Evolutionary conservation across 2,329 filamentous ascomycete genomes (phyloP), one percentile per base, ranked within the genome.

Genomic region (Aspergillus japonicus): DNA sequence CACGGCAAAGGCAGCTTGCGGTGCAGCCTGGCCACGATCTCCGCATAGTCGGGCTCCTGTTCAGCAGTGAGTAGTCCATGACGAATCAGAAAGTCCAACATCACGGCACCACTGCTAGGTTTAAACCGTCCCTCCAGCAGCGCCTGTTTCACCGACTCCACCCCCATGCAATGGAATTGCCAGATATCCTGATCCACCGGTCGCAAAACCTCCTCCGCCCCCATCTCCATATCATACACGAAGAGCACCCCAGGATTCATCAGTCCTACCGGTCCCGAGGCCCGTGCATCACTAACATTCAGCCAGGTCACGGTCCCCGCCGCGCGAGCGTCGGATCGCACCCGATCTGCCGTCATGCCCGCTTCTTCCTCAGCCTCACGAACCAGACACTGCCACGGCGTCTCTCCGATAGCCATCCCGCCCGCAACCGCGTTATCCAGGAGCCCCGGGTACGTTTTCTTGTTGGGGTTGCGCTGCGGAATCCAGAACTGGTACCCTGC

Each of bases 361-460:
- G 59, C 59, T 48, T 61, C 59, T 39, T 61, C 59, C 19, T 19
- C 24, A 2, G 55, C 59, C 55, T 61, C 59, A 10, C 59, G 59
- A 8, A 58, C 6, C 47, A 61, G 23, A 44, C 59, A 61, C 21
- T 61, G 55, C n/a, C 57, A 48, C 26, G 59, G 59, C 33, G 16
- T 42, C 50, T 61, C 59, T 2, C 59, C 59, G 2, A 51, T 24
- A 8, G 59, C 59, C 56, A 61, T 57, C 11, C 59, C 59, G 5
- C 59, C 59, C 5, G 59, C 59, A 12, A 61, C 59, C 4, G 59
- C 50, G 53, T 61, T 61, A 42, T 61, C 59, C 26, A 61, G 23
- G 29, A 54, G 21, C 1, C 55, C 55, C 10, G 55, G 55, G 33
- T 54, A 61, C 1, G 55, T 51, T 3, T 47, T 31, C 50, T 61